These are phyloP conservation scores for Cryoendolithus antarcticus DNA, from an alignment of 2,329 filamentous ascomycete genomes.

Conservation along the genomic window DNA sequence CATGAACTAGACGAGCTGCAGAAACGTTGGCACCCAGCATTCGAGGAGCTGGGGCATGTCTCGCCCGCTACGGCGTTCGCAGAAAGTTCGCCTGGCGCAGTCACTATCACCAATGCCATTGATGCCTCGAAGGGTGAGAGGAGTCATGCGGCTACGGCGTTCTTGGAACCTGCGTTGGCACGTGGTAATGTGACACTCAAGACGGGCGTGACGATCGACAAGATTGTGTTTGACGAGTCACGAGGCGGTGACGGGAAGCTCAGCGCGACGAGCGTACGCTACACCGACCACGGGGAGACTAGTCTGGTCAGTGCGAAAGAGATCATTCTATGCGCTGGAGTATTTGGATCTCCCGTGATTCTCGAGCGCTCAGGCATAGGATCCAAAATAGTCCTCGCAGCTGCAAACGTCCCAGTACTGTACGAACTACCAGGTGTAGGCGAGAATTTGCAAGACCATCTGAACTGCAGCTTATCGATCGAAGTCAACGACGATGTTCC, in stretches of 20 bases:
- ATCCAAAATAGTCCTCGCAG: conserved; percentile 2
- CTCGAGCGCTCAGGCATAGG: conserved; percentile 50
- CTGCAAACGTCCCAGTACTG: neutral
- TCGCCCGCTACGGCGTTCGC: too few relatives aligned
- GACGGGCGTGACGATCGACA: conserved; percentile 8
- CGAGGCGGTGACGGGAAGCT: neutral
- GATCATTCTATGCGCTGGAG: conserved; percentile 40
- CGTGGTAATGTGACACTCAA: conserved; percentile 9
- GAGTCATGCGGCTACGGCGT: conserved; percentile 13
- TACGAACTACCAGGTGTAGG: conserved; percentile 14
- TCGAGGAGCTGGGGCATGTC: too few relatives aligned
- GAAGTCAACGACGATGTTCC: conserved; percentile 9
- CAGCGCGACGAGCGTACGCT: conserved; percentile 5
- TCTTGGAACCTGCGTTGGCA: conserved; percentile 8
- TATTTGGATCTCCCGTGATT: conserved; percentile 44
- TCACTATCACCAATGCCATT: conserved; percentile 5
- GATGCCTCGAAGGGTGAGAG: conserved; percentile 7
- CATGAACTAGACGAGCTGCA: too few relatives aligned
- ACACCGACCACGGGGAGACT: conserved; percentile 2
- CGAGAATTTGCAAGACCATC: conserved; percentile 20
- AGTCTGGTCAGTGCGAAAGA: conserved; percentile 30
- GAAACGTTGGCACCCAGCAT: too few relatives aligned
- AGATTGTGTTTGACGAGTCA: conserved; percentile 7
- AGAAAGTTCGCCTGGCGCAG: too few relatives aligned
- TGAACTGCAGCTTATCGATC: conserved; percentile 8